A percentile compares a stretch with the other conserved stretches of the same genome.
Conservation (phyloP, 805 yeast genomes). For the Metschnikowia hibisci region DNA sequence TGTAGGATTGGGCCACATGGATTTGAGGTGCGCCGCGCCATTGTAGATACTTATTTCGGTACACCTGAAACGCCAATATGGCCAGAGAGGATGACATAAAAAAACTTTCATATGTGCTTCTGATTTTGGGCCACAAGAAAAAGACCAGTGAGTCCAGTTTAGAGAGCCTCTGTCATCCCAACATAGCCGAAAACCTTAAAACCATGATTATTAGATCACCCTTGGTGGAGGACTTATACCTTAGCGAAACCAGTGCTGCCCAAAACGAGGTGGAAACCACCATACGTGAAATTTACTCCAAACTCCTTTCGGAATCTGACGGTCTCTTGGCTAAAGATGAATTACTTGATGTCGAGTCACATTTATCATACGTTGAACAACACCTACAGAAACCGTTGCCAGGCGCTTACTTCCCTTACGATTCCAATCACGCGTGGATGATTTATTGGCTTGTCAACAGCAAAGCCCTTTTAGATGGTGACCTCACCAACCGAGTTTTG, state of each 20-base stretch:
- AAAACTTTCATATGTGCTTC: slow-evolving; percentile 10
- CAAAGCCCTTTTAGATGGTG: slow-evolving; percentile 17
- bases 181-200: slow-evolving; percentile 6
- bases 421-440: slow-evolving; percentile 93
- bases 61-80: slow-evolving; percentile 1
- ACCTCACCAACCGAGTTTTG: slow-evolving; percentile 4
- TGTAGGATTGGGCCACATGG: too few relatives aligned
- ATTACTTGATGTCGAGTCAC: slow-evolving; percentile 26
- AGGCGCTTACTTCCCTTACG: slow-evolving; percentile 49
- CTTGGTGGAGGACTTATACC: slow-evolving; percentile 18
- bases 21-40: background rate
- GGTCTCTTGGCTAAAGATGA: slow-evolving; percentile 9
- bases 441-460: slow-evolving; percentile 76
- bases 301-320: slow-evolving; percentile 14
- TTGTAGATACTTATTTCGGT: slow-evolving; percentile 2
- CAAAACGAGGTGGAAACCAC: slow-evolving; percentile 33
- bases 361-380: slow-evolving; percentile 41
- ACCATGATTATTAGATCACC: slow-evolving; percentile 14
- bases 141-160: slow-evolving; percentile 12
- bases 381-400: slow-evolving; percentile 48
- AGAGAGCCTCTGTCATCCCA: slow-evolving; percentile 13
- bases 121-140: slow-evolving; percentile 7
- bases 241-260: slow-evolving; percentile 33
- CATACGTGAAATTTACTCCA: slow-evolving; percentile 29
- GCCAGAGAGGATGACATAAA: slow-evolving; percentile 8